These are phyloP conservation scores for Bondarzewia mesenterica DNA, from an alignment of 1,284 basidiomycete species.

Conservation along the genomic window DNA sequence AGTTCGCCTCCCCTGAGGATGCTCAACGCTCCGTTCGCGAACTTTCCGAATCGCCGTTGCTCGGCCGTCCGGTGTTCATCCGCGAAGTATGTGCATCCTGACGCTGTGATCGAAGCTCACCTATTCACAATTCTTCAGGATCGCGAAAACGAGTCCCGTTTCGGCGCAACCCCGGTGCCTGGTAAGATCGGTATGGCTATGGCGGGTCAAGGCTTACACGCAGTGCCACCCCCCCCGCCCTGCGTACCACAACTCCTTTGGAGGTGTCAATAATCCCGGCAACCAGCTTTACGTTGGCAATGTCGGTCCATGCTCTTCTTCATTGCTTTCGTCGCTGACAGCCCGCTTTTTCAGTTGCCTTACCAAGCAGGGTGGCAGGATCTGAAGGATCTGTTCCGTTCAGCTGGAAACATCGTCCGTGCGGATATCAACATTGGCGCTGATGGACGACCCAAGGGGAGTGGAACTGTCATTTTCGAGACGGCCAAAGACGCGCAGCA, in stretches of 20 bases:
- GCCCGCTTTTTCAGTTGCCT: conserved; percentile 54
- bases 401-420: conserved; percentile 88
- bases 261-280: conserved; percentile 56
- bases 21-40: conserved; percentile 81
- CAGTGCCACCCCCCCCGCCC: conserved; percentile 68
- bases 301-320: conserved; percentile 37
- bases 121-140: too few relatives aligned
- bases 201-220: conserved; percentile 71
- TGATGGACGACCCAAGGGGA: conserved; percentile 91
- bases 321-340: neutral
- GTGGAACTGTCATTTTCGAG: conserved; percentile 92
- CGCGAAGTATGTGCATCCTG: conserved; percentile 62
- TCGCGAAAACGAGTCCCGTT: conserved; percentile 91
- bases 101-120: conserved; percentile 3
- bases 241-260: conserved; percentile 65
- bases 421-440: conserved; percentile 90
- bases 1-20: conserved; percentile 81
- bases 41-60: conserved; percentile 78
- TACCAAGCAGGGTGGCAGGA: conserved; percentile 98
- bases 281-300: conserved; percentile 92
- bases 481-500: conserved; percentile 84
- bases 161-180: conserved; percentile 87
- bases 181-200: conserved; percentile 91
- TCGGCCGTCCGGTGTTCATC: conserved; percentile 92
- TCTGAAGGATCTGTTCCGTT: conserved; percentile 93